These are phyloP conservation scores for Gossypium trilobum DNA, from an alignment of 441 rosid genomes.

Conservation along the genomic window DNA sequence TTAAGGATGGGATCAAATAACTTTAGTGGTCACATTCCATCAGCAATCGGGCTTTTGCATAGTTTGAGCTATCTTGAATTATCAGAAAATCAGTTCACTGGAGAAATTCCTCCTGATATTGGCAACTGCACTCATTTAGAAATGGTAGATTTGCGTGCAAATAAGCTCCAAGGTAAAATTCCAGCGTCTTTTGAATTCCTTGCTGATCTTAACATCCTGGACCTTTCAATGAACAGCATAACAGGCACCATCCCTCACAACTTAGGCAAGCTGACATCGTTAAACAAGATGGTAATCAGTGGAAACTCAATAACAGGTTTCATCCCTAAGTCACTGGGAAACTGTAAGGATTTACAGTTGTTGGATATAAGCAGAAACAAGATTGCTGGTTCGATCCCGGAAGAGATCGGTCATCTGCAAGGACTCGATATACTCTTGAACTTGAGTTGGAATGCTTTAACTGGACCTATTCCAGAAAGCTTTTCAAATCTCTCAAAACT, in stretches of 20 bases:
- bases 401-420: conserved; percentile 43
- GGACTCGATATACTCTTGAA: conserved; percentile 54
- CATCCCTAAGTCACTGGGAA: conserved; percentile 49
- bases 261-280: conserved; percentile 47
- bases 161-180: conserved; percentile 40
- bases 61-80: conserved; percentile 58
- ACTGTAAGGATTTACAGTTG: conserved; percentile 51
- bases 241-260: conserved; percentile 43
- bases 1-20: conserved; percentile 52
- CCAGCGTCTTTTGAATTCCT: conserved; percentile 46
- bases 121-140: conserved; percentile 54
- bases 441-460: conserved; percentile 49
- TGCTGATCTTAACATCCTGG: conserved; percentile 42
- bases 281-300: conserved; percentile 47
- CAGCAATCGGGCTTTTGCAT: conserved; percentile 37
- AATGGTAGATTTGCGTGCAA: conserved; percentile 54
- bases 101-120: conserved; percentile 45
- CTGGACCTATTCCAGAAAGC: conserved; percentile 50
- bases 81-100: conserved; percentile 43
- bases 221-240: conserved; percentile 45
- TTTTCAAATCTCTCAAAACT: conserved; percentile 51
- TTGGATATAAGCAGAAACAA: conserved; percentile 55
- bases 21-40: conserved; percentile 43
- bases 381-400: conserved; percentile 45
- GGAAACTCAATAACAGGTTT: conserved; percentile 41